phyloP scores from a whole-genome alignment of 75 land plant species.

The Sequoia sempervirens region DNA sequence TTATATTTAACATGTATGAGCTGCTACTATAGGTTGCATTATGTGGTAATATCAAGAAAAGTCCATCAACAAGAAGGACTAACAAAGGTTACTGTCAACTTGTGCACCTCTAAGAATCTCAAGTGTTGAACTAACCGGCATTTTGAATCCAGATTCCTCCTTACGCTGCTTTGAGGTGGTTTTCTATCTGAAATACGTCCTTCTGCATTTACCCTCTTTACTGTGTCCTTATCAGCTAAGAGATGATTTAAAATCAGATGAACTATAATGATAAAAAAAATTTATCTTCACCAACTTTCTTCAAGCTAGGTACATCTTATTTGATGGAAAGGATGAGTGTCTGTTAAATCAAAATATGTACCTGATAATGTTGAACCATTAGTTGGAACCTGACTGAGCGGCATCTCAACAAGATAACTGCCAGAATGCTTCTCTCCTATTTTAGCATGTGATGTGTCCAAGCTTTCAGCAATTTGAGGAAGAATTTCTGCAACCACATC shows the following conservation, averaged over 20 bases:
- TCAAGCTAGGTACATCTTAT: background rate
- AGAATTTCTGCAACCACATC: background rate
- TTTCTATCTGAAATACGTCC: background rate
- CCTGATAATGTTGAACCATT: background rate
- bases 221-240: background rate
- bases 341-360: background rate
- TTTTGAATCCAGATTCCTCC: slow-evolving; percentile 2
- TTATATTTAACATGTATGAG: background rate
- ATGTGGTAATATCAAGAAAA: background rate
- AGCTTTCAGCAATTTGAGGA: background rate
- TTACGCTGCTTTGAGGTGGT: background rate
- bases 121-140: slow-evolving; percentile 5
- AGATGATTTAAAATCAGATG: background rate
- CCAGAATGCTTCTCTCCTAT: background rate
- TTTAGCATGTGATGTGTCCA: background rate
- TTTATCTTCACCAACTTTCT: background rate
- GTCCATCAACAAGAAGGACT: background rate
- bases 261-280: background rate
- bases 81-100: background rate
- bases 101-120: background rate
- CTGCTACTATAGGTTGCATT: background rate
- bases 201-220: background rate
- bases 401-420: background rate
- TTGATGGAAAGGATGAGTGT: background rate
- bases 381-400: background rate